Conservation (phyloP, 2,329 filamentous ascomycete species). For the Beauveria caledonica region DNA sequence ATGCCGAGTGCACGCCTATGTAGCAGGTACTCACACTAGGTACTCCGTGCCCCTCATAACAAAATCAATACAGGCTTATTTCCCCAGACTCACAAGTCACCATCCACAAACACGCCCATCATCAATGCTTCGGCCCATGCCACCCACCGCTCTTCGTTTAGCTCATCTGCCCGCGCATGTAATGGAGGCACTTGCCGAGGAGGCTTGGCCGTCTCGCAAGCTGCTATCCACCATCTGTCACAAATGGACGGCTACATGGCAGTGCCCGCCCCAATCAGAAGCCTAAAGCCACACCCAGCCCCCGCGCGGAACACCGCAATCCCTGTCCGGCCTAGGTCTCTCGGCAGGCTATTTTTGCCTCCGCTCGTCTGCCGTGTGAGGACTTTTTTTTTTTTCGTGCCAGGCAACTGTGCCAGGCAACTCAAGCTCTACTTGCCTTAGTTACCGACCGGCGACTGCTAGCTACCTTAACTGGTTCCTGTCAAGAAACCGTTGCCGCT, state of each 20-base stretch:
- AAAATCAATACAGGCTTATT: no score
- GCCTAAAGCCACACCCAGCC: not conserved
- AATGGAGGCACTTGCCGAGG: not conserved
- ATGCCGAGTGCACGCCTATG: not conserved
- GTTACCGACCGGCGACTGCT: no score
- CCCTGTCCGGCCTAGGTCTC: not conserved
- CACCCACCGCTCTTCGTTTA: not conserved
- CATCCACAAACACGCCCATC: not conserved
- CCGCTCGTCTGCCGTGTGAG: not conserved
- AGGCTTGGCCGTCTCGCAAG: not conserved
- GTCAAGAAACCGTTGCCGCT: not conserved
- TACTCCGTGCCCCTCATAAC: no score
- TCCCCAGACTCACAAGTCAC: not conserved
- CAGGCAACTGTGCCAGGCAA: not conserved
- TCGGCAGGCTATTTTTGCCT: not conserved
- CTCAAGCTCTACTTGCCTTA: no score
- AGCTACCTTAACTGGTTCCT: no score
- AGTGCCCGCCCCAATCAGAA: not conserved
- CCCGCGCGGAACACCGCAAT: not conserved
- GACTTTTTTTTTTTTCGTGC: not conserved
- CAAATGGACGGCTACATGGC: slow-evolving; percentile 6
- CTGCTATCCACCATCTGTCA: not conserved
- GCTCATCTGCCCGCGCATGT: not conserved
- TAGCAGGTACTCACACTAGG: not conserved
- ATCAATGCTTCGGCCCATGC: not conserved